A percentile compares a stretch with the other conserved stretches of the same genome.
These are phyloP conservation scores for Fragaria nilgerrensis DNA, from an alignment of 306 rosid species.

Conservation along the genomic window DNA sequence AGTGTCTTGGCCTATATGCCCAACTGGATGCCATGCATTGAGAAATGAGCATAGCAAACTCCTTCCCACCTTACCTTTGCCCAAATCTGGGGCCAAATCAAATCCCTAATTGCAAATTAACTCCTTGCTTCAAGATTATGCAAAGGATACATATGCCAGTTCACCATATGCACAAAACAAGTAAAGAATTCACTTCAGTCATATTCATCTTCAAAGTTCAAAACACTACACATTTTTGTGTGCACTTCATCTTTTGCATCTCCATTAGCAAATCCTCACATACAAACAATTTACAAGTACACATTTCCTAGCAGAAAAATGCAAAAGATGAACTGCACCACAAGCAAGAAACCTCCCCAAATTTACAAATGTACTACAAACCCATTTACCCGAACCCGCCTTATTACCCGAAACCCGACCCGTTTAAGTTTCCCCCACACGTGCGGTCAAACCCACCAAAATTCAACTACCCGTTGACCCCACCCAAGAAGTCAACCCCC, in stretches of 20 bases:
- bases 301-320: not conserved
- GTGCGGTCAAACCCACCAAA: not conserved
- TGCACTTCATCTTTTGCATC: constrained; percentile 21
- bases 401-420: not conserved
- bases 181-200: not conserved
- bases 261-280: not conserved
- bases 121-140: not conserved
- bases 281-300: constrained; percentile 6
- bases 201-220: not conserved
- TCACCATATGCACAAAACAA: not conserved
- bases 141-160: constrained; percentile 3
- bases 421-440: not conserved
- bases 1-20: not conserved
- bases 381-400: not conserved
- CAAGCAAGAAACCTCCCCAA: not conserved
- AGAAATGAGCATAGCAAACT: not conserved
- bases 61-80: not conserved
- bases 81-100: not conserved
- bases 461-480: not conserved
- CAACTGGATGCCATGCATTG: not conserved
- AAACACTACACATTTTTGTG: not conserved
- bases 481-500: not conserved
- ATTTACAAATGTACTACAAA: not conserved
- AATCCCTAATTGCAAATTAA: not conserved
- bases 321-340: constrained; percentile 21